Evolutionary conservation across 2,329 filamentous ascomycete genomes (phyloP), one percentile per base, ranked within the genome.

Genomic region (Seiridium unicorne): DNA sequence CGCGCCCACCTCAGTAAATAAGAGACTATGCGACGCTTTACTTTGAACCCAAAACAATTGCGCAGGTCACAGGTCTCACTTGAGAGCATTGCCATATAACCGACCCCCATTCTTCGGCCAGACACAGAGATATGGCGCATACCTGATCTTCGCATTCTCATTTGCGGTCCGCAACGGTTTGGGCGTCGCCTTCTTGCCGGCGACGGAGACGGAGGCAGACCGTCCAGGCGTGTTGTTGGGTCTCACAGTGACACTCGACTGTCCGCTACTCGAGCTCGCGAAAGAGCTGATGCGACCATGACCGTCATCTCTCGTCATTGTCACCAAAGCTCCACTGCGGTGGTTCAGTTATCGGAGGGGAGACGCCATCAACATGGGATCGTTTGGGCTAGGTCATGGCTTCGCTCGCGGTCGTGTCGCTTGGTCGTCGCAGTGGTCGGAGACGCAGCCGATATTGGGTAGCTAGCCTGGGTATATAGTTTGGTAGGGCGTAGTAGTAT

Each of bases 301-400:
- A 69, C 79, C 78, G 73, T 90, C 87, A 79, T 88, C 84, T 76
- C 83, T 85, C 77, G 87, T 85, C 89, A 91, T 91, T 76, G 77
- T 85, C 76, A 75, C 76, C 36, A 18, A 46, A 38, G 35, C 42
- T 57, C 54, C 54, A 48, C 54, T 32, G 54, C 38, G 32, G 44
- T 46, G 40, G 44, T 46, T 44, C n/a, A 47, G 49, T 35, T 38
- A 26, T 40, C 55, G 54, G 44, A 13, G 58, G 51, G 47, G 44
- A 48, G 47, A 54, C 60, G 57, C 60, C 60, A 61, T 61, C 44
- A 61, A 61, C 46, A 46, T 58, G 32, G 36, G 32, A 49, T 35
- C 36, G 38, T 57, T 46, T 34, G 48, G 32, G 51, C 36, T 18
- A 35, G 36, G 13, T 55, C 11, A 31, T 44, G 13, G 34, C 31